phyloP scores from a whole-genome alignment of 148 eudicot genomes.

The Camellia japonica region DNA sequence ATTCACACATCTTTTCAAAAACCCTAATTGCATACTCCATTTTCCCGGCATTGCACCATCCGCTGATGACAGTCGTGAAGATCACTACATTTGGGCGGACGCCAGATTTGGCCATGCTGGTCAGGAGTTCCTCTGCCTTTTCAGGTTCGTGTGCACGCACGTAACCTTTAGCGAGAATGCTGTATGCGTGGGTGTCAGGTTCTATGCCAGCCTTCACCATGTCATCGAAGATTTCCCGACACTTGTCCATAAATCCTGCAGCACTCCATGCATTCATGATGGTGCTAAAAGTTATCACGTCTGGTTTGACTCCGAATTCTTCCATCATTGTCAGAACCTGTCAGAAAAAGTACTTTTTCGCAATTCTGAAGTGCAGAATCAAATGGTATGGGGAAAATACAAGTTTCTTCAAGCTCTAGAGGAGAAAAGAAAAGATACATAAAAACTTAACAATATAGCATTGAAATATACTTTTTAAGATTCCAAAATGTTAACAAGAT shows the following conservation, averaged over 20 bases:
- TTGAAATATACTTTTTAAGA: not conserved
- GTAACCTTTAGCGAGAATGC: constrained; percentile 85
- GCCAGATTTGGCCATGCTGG: constrained; percentile 42
- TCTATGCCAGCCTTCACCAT: constrained; percentile 68
- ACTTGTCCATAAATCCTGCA: constrained; percentile 68
- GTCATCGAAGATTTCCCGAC: constrained; percentile 68
- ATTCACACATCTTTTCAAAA: constrained; percentile 49
- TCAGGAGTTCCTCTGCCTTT: constrained; percentile 65
- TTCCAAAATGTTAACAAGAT: not conserved
- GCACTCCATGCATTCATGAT: constrained; percentile 83
- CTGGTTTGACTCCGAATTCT: constrained; percentile 69
- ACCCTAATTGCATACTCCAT: constrained; percentile 66
- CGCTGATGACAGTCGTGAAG: constrained; percentile 71
- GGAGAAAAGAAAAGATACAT: not conserved
- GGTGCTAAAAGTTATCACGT: constrained; percentile 79
- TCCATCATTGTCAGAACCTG: constrained; percentile 74
- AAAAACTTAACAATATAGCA: not conserved
- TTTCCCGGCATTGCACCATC: constrained; percentile 62
- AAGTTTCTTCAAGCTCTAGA: not conserved
- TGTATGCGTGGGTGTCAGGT: constrained; percentile 64
- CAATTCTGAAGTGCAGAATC: not conserved
- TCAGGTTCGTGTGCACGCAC: constrained; percentile 57
- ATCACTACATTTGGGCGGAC: constrained; percentile 63
- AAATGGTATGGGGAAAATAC: not conserved
- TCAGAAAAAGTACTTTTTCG: not conserved